Percentiles rank a stretch among this genome's conserved stretches.
phyloP scores from a whole-genome alignment of 2,329 filamentous ascomycete species.

The Trichoderma asperellum region DNA sequence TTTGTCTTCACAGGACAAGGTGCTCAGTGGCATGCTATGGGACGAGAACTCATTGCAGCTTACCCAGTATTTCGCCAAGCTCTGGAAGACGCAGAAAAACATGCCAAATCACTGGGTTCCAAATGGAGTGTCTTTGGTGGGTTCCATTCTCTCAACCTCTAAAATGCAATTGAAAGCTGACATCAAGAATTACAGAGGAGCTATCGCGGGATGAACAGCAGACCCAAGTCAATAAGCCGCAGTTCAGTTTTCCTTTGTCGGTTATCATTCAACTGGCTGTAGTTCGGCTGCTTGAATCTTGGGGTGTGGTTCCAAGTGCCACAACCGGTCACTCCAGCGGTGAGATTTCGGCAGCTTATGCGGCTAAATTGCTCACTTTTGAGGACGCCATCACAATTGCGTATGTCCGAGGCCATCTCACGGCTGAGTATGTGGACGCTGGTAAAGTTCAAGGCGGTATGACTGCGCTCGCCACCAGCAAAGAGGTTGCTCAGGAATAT shows the following conservation, averaged over 20 bases:
- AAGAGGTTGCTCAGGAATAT: slow-evolving; percentile 30
- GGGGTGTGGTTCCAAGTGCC: slow-evolving; percentile 1
- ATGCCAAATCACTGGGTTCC: neutral
- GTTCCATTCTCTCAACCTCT: neutral
- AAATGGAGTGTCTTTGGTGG: neutral
- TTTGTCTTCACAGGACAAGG: slow-evolving; percentile 21
- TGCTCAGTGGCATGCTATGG: slow-evolving; percentile 20
- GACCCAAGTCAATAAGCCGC: neutral
- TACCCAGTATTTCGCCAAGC: neutral
- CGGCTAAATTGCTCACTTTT: neutral
- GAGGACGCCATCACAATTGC: slow-evolving; percentile 6
- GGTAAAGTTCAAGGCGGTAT: slow-evolving; percentile 30
- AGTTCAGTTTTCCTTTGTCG: slow-evolving; percentile 3
- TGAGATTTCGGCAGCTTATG: slow-evolving; percentile 26
- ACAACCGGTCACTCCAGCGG: slow-evolving; percentile 22
- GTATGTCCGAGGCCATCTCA: slow-evolving; percentile 5
- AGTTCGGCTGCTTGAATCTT: slow-evolving; percentile 15
- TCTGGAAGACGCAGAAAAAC: neutral
- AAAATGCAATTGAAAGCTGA: neutral
- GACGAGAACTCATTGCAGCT: neutral
- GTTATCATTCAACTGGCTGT: slow-evolving; percentile 7
- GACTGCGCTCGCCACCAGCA: slow-evolving; percentile 32
- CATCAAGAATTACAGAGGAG: neutral
- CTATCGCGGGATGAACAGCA: neutral
- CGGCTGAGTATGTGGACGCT: neutral